A percentile compares a stretch with the other conserved stretches of the same genome.
Conservation (phyloP, 169 alveolate species). For the Plasmodium gallinaceum region DNA sequence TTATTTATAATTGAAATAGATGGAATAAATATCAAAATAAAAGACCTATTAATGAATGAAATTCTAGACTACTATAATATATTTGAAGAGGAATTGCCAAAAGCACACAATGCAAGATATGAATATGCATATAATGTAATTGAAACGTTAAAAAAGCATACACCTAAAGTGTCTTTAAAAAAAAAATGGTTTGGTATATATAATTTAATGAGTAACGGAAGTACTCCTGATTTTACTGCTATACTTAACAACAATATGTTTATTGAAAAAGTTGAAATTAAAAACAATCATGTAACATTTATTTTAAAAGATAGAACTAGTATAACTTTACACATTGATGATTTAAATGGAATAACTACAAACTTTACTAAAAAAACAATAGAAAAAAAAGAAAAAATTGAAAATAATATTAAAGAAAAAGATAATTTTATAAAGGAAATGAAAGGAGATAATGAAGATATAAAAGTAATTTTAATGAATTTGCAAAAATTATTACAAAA, state of each 20-base stretch:
- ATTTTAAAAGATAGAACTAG: constrained; percentile 55
- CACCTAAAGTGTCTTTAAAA: constrained; percentile 67
- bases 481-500: constrained; percentile 37
- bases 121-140: constrained; percentile 73
- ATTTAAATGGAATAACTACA: constrained; percentile 66
- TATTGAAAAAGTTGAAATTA: constrained; percentile 67
- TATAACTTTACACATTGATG: constrained; percentile 47
- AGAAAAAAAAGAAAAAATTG: constrained; percentile 12
- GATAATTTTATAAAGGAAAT: constrained; percentile 5
- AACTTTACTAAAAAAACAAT: constrained; percentile 24
- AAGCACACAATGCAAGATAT: constrained; percentile 68
- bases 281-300: constrained; percentile 48
- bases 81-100: constrained; percentile 68
- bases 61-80: constrained; percentile 56
- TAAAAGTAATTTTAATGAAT: constrained; percentile 42
- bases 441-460: constrained; percentile 32
- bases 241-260: constrained; percentile 38
- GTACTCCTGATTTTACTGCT: constrained; percentile 72
- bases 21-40: constrained; percentile 60
- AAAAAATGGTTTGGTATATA: constrained; percentile 71
- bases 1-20: constrained; percentile 53
- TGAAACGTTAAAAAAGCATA: constrained; percentile 69
- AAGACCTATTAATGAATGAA: constrained; percentile 32
- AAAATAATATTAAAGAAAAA: neutral
- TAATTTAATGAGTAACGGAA: constrained; percentile 73